Base-by-base conservation (phyloP, 352 stramenopile genomes). In the Globisporangium emineosum region DNA sequence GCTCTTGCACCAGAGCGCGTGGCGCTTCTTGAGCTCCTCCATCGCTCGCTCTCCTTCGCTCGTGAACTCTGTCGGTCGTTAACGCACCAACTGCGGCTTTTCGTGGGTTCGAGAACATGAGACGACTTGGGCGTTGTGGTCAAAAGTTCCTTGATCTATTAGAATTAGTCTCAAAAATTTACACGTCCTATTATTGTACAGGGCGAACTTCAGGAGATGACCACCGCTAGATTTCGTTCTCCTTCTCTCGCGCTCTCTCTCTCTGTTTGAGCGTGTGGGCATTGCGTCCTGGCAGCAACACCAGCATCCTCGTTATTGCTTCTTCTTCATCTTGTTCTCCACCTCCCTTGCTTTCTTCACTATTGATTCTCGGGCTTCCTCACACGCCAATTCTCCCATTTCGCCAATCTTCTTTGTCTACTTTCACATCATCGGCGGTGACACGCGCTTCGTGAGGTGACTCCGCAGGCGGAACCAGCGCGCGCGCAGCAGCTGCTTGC, bases 401-500 rank as follows among this genome's bases (percentile, higher is more conserved):
- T n/a, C n/a, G n/a, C n/a, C 45, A 52, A 52, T 27, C 15, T 42
- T 4, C 2, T 17, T 10, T 53, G 37, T 35, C 43, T 35, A 9
- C 35, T 6, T 42, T 59, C 25, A 67, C 40, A 42, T 47, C 10
- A 25, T n/a, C 9, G 40, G 72, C 5, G 76, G 66, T 10, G 68
- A 78, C 15, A 91, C 78, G 35, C 83, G 78, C 65, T 86, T 86
- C 15, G 73, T 65, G 42, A 94, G 65, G 30, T 84, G 81, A 32
- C 76, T 60, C 19, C 87, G 78, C n/a, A 94, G 66, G 23, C 82
- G 80, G 5, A 81, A 76, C 86, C 86, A 94, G 1, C 83, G 80
- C 25, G 79, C 78, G 1, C 79, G 68, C 10, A 88, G 61, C 49
- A 94, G 60, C 47, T 91, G 73, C 50, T 89, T 81, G 10, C 86